Percentiles rank a stretch among this genome's conserved stretches.
phyloP scores from a whole-genome alignment of 2,329 filamentous ascomycete genomes.

The Penicillium olsonii region DNA sequence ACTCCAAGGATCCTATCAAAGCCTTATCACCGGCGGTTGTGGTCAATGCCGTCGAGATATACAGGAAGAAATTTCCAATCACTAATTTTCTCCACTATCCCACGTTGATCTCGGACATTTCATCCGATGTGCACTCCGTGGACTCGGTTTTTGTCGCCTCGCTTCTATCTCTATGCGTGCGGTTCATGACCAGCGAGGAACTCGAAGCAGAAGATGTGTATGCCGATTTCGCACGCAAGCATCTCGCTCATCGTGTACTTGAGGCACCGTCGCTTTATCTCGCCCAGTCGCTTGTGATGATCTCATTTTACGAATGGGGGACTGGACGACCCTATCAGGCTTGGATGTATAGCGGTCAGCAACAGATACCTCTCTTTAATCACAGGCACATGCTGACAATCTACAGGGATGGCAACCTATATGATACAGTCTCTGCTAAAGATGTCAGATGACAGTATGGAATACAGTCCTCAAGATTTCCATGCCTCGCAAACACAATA shows the following conservation, averaged over 20 bases:
- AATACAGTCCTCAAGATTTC: conserved; percentile 37
- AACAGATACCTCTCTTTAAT: rapidly evolving
- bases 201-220: conserved; percentile 33
- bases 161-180: conserved; percentile 35
- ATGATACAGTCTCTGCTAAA: conserved; percentile 42
- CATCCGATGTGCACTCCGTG: conserved; percentile 29
- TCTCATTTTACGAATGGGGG: conserved; percentile 40
- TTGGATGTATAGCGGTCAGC: conserved; percentile 42
- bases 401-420: conserved; percentile 39
- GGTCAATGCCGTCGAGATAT: conserved; percentile 37
- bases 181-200: conserved; percentile 30
- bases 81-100: conserved; percentile 42
- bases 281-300: conserved; percentile 39
- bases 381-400: conserved; percentile 4
- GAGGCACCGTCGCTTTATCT: conserved; percentile 37
- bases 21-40: conserved; percentile 29
- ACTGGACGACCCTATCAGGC: conserved; percentile 38
- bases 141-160: conserved; percentile 38
- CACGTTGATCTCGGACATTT: conserved; percentile 37
- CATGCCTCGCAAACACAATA: conserved; percentile 36
- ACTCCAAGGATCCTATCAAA: conserved; percentile 21
- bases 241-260: conserved; percentile 34
- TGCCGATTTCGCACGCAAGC: conserved; percentile 34
- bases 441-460: conserved; percentile 40
- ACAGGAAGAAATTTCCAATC: conserved; percentile 40